A percentile compares a stretch with the other conserved stretches of the same genome.
phyloP scores from a whole-genome alignment of 116 monocot species.

The Iris pallida region DNA sequence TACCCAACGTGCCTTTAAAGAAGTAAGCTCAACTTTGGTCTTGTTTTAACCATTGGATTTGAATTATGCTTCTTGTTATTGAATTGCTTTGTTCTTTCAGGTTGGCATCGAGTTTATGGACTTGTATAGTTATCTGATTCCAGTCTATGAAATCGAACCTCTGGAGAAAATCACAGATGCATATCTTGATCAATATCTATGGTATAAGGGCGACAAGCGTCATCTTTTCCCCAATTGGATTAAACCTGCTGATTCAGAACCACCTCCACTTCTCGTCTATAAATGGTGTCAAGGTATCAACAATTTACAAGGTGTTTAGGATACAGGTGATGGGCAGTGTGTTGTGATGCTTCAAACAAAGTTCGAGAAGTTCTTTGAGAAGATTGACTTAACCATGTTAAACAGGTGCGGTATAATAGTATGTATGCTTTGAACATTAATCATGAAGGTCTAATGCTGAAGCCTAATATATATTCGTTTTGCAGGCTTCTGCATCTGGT shows the following conservation, averaged over 20 bases:
- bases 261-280: constrained; percentile 74
- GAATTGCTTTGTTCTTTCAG: constrained; percentile 19
- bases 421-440: background rate
- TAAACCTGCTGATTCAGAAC: constrained; percentile 80
- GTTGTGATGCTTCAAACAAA: constrained; percentile 93
- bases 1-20: constrained; percentile 76
- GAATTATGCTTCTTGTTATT: background rate
- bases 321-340: constrained; percentile 85
- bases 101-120: constrained; percentile 87
- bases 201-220: constrained; percentile 80
- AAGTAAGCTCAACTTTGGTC: constrained; percentile 26
- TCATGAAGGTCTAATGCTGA: background rate
- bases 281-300: constrained; percentile 97
- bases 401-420: constrained; percentile 39
- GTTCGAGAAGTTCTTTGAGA: constrained; percentile 80
- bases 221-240: constrained; percentile 84
- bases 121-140: constrained; percentile 72
- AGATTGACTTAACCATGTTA: constrained; percentile 71
- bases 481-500: constrained; percentile 69
- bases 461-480: constrained; percentile 5
- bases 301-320: constrained; percentile 82
- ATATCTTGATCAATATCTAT: constrained; percentile 75
- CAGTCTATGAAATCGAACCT: constrained; percentile 81
- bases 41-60: background rate
- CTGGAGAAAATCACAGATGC: constrained; percentile 84